Conservation (phyloP, 371 early-diverging fungal genomes). For the Mortierella sp. region DNA sequence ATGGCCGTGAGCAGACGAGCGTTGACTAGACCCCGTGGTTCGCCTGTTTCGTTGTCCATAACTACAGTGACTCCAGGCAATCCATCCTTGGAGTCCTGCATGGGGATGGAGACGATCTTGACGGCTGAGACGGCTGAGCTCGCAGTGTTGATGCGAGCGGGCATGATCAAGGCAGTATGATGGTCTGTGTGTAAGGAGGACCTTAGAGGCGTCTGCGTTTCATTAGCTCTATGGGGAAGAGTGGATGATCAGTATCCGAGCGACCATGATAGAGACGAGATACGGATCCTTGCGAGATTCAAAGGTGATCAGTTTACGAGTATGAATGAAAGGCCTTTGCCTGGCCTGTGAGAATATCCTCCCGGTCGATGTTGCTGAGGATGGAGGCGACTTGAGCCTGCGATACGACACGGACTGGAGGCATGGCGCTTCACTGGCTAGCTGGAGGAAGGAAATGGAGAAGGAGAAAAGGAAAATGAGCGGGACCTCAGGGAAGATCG, state of each 20-base stretch:
- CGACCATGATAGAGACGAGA: not conserved
- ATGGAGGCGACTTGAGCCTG: constrained; percentile 38
- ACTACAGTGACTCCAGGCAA: constrained; percentile 66
- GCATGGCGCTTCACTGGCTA: constrained; percentile 24
- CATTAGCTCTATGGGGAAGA: constrained; percentile 11
- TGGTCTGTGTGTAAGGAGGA: constrained; percentile 55
- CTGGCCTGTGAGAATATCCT: constrained; percentile 36
- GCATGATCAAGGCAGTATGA: constrained; percentile 68
- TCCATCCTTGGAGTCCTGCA: constrained; percentile 59
- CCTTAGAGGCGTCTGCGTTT: constrained; percentile 66
- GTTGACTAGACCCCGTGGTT: constrained; percentile 65
- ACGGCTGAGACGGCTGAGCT: constrained; percentile 58
- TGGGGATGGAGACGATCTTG: constrained; percentile 68
- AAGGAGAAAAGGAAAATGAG: not conserved
- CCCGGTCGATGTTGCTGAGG: constrained; percentile 27
- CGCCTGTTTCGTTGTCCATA: constrained; percentile 62
- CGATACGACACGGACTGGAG: constrained; percentile 45
- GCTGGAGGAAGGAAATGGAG: not conserved
- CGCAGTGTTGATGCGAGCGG: constrained; percentile 58
- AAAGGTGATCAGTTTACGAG: constrained; percentile 19
- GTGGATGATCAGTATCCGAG: not conserved
- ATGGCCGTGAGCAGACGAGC: constrained; percentile 66
- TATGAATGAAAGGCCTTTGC: constrained; percentile 47
- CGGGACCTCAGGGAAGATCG: too few species aligned
- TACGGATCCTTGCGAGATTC: not conserved